Base-by-base conservation (phyloP, 768 basidiomycete species). In the Podaxis pistillaris region DNA sequence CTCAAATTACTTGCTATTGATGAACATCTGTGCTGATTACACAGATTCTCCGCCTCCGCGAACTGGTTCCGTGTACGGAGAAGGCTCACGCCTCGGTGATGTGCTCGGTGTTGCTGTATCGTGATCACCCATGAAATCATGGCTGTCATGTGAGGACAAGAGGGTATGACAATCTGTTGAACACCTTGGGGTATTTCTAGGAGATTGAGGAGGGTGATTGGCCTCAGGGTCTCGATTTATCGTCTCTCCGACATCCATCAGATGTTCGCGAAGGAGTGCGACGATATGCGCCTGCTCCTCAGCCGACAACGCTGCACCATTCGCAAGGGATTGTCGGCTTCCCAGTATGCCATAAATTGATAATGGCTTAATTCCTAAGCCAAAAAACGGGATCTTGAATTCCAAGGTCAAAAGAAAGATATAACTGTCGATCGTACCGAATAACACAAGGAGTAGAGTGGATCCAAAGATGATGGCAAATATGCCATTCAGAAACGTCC, bases 401-500 rank as follows among this genome's bases (percentile, higher is more conserved):
- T 44, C 41, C 24, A 13, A 28, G 49, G 19, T n/a, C 15, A 8
- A 51, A 19, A 1, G 36, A 38, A 13, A 38, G 8, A 24, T 7
- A 8, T 17, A 13, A 40, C 9, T 33, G 40, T 19, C 5, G 22
- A 15, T 19, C 33, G 13, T 54, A 64, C 64, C 64, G 2, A 64
- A 55, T 13, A 55, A 33, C 2, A 61, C 46, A 2, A 40, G 26
- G n/a, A 64, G 51, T 1, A 64, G 24, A 7, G 64, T 28, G 13
- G 36, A 54, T 8, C 64, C 64, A 24, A 65, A 65, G 41, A 59
- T 41, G 19, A 63, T 24, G 11, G 62, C 30, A 46, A 65, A 63
- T 33, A 55, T 19, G 13, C 64, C 62, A n/a, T 54, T 50, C 11
- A 60, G 11, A 15, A 54, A 47, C 1, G 53, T 63, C 64, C 64